phyloP scores from a whole-genome alignment of 176 grass and related monocot species.

The Alloteropsis semialata region DNA sequence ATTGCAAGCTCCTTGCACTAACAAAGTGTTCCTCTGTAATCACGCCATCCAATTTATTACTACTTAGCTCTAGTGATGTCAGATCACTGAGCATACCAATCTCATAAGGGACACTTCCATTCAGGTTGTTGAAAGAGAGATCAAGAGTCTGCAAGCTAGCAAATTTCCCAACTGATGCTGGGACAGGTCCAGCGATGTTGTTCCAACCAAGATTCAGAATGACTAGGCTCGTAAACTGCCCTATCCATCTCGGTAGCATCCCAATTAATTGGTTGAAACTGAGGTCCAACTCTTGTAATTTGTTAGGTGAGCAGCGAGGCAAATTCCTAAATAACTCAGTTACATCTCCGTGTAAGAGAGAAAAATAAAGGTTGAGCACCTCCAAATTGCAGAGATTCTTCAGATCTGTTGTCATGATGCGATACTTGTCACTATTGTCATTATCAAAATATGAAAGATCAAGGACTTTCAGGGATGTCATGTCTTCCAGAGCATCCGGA shows the following conservation, averaged over 20 bases:
- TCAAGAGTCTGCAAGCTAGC: background rate
- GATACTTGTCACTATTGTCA: background rate
- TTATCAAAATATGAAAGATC: background rate
- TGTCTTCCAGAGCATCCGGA: background rate
- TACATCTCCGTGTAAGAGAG: background rate
- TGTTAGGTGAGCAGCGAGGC: background rate
- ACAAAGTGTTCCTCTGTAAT: background rate
- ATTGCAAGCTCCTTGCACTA: background rate
- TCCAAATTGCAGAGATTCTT: constrained; percentile 17
- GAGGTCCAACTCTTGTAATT: background rate
- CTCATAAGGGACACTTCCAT: constrained; percentile 12
- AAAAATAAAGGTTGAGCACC: background rate
- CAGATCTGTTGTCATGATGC: background rate
- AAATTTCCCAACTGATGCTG: background rate
- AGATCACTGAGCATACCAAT: background rate
- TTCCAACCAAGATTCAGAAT: background rate
- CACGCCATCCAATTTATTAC: background rate
- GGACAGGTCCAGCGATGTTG: background rate
- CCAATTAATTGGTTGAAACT: background rate
- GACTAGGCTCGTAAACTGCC: background rate
- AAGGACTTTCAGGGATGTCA: background rate
- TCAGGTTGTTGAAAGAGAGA: background rate
- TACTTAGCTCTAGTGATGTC: background rate
- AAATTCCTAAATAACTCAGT: background rate
- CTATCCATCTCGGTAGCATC: background rate